A percentile compares a stretch with the other conserved stretches of the same genome.
phyloP scores from a whole-genome alignment of 176 grass and related monocot genomes.

The Alloteropsis semialata region DNA sequence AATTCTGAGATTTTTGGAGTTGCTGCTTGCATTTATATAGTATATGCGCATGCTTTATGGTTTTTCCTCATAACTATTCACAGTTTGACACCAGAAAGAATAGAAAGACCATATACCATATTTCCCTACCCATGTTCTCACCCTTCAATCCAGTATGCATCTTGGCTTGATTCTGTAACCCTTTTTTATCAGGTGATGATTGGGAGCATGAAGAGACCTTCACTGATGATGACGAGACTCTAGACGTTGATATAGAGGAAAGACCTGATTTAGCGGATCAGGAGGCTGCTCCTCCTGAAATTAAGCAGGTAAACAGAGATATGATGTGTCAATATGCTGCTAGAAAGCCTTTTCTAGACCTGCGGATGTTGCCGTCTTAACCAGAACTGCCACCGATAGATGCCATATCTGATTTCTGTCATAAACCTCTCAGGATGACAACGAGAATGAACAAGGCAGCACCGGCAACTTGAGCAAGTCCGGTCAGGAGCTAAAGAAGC shows the following conservation, averaged over 20 bases:
- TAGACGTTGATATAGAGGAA: slow-evolving; percentile 72
- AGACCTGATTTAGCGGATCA: slow-evolving; percentile 69
- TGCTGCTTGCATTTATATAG: neutral
- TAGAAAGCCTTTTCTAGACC: slow-evolving; percentile 13
- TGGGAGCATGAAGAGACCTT: slow-evolving; percentile 97
- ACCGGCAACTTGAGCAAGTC: slow-evolving; percentile 66
- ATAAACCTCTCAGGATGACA: slow-evolving; percentile 57
- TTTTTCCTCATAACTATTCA: slow-evolving; percentile 14
- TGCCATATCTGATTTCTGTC: neutral
- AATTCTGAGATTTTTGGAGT: neutral
- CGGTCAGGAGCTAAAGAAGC: slow-evolving; percentile 82
- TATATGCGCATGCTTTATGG: neutral
- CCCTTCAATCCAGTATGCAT: slow-evolving; percentile 9
- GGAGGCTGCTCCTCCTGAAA: slow-evolving; percentile 71
- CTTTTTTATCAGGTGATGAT: slow-evolving; percentile 67
- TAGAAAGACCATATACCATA: neutral
- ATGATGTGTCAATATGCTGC: slow-evolving; percentile 7
- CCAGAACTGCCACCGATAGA: neutral
- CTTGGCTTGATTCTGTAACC: slow-evolving; percentile 24
- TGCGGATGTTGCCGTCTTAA: slow-evolving; percentile 3
- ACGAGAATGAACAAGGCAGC: slow-evolving; percentile 66
- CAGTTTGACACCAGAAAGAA: slow-evolving; percentile 3
- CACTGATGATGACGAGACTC: slow-evolving; percentile 86
- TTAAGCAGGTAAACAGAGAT: slow-evolving; percentile 67
- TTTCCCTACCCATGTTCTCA: neutral